phyloP scores from a whole-genome alignment of 345 rosid species.

The Eucalyptus dawsonii region DNA sequence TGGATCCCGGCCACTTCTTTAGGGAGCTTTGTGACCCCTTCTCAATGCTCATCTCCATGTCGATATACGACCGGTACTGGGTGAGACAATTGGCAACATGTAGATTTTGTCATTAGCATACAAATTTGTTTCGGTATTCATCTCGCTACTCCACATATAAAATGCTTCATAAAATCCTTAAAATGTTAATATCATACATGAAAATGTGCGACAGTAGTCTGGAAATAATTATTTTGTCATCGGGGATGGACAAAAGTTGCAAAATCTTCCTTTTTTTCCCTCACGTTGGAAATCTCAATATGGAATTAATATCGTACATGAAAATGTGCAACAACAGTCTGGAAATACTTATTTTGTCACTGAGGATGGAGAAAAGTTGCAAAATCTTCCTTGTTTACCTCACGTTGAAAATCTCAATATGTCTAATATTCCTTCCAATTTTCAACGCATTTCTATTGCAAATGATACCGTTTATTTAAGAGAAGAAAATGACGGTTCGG shows the following conservation, averaged over 20 bases:
- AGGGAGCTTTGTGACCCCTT: constrained; percentile 66
- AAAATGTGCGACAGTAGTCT: background rate
- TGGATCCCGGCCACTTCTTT: constrained; percentile 78
- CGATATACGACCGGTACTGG: constrained; percentile 54
- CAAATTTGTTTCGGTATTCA: background rate
- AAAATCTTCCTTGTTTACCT: background rate
- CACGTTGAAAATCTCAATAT: background rate
- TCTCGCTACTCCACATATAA: background rate
- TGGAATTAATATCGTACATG: background rate
- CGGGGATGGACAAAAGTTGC: background rate
- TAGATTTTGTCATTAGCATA: background rate
- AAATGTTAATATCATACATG: background rate
- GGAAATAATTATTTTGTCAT: background rate
- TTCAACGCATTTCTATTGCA: background rate
- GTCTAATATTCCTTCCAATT: background rate
- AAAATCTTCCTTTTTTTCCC: background rate
- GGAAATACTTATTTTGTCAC: background rate
- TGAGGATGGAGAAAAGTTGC: background rate
- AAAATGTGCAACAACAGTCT: background rate
- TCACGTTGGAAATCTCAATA: background rate
- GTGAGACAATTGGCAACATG: constrained; percentile 2
- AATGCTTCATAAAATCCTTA: background rate
- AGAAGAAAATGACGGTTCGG: background rate
- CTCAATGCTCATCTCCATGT: constrained; percentile 79
- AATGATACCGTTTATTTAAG: background rate